Evolutionary conservation across 192 early-diverging fungal species (phyloP), one percentile per base, ranked within the genome.

Genomic region (Mortierella hygrophila): DNA sequence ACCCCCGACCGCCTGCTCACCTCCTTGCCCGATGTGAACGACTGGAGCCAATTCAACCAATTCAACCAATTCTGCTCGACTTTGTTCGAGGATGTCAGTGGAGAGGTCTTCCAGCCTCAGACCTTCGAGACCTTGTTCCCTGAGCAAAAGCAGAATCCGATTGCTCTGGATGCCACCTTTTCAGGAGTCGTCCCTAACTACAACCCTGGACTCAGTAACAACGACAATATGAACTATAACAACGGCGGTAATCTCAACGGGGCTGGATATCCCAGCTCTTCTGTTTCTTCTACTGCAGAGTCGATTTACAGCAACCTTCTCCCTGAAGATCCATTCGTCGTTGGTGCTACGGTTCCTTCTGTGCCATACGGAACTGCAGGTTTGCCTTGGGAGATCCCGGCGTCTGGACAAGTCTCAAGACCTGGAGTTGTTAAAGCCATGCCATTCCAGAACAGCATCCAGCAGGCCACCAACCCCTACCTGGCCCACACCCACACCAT

Each of bases 51-150:
- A 55, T 80, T 88, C 70, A 82, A 82, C n/a, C 81, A 82, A 46
- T 69, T 88, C 68, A 82, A 77, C 54, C 77, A 82, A 26, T 88
- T 80, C 49, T 82, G 81, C 68, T 79, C 87, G 46, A 73, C 77
- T 6, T 72, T 88, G 3, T 83, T 77, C 72, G 80, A 82, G 44
- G 81, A 88, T 74, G 81, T 82, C 46, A 80, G 81, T 83, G 87
- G 87, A 76, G 78, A 88, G 71, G 65, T 82, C 65, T 88, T 77
- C 77, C 75, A 83, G 42, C 75, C 87, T 60, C 77, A 88, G 38
- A 49, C 75, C 6, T 83, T 82, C 42, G 68, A 70, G 9, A 81
- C 84, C n/a, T 52, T 81, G 29, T 86, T 86, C 76, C 79, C 84
- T 37, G 84, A 86, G 8, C 78, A 86, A 46, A 81, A 81, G 57